phyloP scores from a whole-genome alignment of 1,139 yeast genomes.

The Yamadazyma sp. region DNA sequence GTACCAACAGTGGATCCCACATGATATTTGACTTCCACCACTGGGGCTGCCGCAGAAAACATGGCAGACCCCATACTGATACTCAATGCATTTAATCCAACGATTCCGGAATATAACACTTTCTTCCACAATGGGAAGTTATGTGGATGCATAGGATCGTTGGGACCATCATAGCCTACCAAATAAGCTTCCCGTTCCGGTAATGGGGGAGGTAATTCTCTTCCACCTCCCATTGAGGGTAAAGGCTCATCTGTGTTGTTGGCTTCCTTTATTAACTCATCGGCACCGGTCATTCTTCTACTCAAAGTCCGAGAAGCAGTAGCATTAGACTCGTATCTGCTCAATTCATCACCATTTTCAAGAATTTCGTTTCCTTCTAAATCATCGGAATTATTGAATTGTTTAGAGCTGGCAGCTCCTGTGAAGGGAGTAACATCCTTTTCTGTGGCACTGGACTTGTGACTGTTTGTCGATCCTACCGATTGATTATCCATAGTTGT shows the following conservation, averaged over 20 bases:
- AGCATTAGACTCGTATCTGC: slow-evolving; percentile 27
- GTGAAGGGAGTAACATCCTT: slow-evolving; percentile 7
- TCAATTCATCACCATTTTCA: slow-evolving; percentile 25
- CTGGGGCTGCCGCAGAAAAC: slow-evolving; percentile 31
- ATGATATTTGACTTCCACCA: slow-evolving; percentile 27
- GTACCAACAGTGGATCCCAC: slow-evolving; percentile 36
- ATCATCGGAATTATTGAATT: not conserved
- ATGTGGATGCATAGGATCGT: slow-evolving; percentile 50
- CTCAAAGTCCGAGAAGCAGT: slow-evolving; percentile 25
- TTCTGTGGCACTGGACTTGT: slow-evolving; percentile 8
- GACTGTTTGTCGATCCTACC: slow-evolving; percentile 9
- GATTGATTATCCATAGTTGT: slow-evolving; percentile 9
- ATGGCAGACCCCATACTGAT: slow-evolving; percentile 52
- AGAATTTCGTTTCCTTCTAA: slow-evolving; percentile 5
- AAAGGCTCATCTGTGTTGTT: slow-evolving; percentile 28
- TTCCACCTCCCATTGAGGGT: slow-evolving; percentile 41
- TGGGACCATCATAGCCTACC: slow-evolving; percentile 49
- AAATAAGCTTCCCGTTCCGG: slow-evolving; percentile 35
- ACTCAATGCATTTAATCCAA: slow-evolving; percentile 35
- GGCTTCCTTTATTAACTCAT: slow-evolving; percentile 26
- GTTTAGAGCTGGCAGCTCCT: slow-evolving; percentile 2
- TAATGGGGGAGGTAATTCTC: slow-evolving; percentile 36
- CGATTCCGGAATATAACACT: slow-evolving; percentile 22
- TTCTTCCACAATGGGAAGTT: slow-evolving; percentile 43
- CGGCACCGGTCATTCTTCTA: slow-evolving; percentile 35